These are phyloP conservation scores for Termitomyces heimii DNA, from an alignment of 768 basidiomycete species.

Conservation along the genomic window DNA sequence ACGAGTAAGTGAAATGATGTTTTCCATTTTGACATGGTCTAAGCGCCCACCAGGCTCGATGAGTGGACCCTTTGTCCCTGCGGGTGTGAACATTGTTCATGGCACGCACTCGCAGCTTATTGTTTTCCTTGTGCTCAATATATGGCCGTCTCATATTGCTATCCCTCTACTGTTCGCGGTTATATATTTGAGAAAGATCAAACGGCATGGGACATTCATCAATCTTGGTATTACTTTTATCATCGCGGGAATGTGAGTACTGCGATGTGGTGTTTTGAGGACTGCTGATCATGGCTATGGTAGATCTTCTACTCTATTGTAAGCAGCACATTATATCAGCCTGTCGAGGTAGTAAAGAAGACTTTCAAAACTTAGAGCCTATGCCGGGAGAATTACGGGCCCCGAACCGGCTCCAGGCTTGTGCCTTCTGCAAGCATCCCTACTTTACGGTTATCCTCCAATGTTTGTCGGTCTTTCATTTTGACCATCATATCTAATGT, in stretches of 20 bases:
- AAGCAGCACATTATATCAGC: conserved; percentile 7
- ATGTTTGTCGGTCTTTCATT: conserved; percentile 25
- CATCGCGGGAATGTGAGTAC: conserved; percentile 37
- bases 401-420: conserved; percentile 37
- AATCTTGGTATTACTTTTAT: conserved; percentile 41
- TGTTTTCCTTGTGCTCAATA: conserved; percentile 38
- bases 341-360: background rate
- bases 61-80: background rate
- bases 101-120: conserved; percentile 35
- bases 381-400: conserved; percentile 34
- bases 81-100: conserved; percentile 31
- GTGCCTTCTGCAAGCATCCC: conserved; percentile 40
- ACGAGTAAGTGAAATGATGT: background rate
- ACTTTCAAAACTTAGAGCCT: conserved; percentile 9
- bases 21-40: background rate
- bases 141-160: conserved; percentile 45
- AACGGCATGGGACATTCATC: conserved; percentile 40
- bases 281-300: background rate
- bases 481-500: background rate
- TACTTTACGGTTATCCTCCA: conserved; percentile 43
- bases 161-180: conserved; percentile 37
- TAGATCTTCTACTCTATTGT: conserved; percentile 38
- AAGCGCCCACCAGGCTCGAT: background rate
- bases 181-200: conserved; percentile 34
- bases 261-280: background rate